These are phyloP conservation scores for Lentinus tigrinus DNA, from an alignment of 768 basidiomycete genomes.

Conservation along the genomic window DNA sequence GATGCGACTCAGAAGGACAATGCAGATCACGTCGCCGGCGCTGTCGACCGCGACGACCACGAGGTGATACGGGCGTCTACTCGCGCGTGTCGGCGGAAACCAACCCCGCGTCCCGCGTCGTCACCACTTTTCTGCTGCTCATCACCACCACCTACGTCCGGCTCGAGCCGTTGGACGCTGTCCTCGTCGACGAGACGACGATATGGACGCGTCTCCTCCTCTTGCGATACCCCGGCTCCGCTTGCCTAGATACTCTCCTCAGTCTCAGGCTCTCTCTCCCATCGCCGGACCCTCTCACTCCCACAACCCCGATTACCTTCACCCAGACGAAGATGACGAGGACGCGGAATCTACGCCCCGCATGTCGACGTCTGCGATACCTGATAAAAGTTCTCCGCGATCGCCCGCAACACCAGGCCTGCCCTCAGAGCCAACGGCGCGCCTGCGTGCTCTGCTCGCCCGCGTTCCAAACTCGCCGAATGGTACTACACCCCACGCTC, in stretches of 20 bases:
- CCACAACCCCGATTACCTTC: conserved; percentile 29
- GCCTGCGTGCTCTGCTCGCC: conserved; percentile 61
- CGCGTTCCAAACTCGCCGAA: conserved; percentile 44
- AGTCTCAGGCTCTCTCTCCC: conserved; percentile 18
- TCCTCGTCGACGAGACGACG: conserved; percentile 12
- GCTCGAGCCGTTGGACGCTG: conserved; percentile 5
- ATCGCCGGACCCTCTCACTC: conserved; percentile 34
- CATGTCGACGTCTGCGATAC: conserved; percentile 23
- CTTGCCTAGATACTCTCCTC: conserved; percentile 21
- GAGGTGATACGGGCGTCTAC: conserved; percentile 1
- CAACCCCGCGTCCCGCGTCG: neutral
- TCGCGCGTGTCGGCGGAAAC: neutral
- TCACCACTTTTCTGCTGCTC: neutral
- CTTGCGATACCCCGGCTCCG: conserved; percentile 24
- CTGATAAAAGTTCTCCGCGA: conserved; percentile 9
- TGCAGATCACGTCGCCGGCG: neutral
- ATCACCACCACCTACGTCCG: conserved; percentile 1
- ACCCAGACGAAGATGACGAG: conserved; percentile 32
- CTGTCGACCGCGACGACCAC: neutral
- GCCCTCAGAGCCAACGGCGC: conserved; percentile 48
- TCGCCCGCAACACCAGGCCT: conserved; percentile 8
- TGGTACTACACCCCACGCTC: conserved; percentile 32
- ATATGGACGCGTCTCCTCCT: conserved; percentile 22
- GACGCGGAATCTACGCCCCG: conserved; percentile 41
- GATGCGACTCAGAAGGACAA: neutral